Evolutionary conservation across 305 asterid species (phyloP), one percentile per base, ranked within the genome.

Genomic region (Fraxinus angustifolia): DNA sequence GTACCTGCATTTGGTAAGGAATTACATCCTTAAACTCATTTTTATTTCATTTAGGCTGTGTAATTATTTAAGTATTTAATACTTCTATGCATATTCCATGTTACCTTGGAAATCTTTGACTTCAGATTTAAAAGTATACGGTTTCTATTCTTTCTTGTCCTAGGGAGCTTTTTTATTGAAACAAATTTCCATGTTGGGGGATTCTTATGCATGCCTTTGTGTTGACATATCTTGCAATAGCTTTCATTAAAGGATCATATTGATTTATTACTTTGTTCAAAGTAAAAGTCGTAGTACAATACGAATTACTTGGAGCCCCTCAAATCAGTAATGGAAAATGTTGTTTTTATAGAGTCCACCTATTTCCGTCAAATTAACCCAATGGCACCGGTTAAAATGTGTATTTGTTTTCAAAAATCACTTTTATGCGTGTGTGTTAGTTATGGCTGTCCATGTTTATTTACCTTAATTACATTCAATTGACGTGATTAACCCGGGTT

Each of bases 1-100:
- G 70, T 94, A 87, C 89, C 91, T 87, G 83, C 92, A 80, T 65
- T 53, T 90, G 98, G 99, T 96, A 85, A 87, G 91, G 79, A 81
- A 10, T 60, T 23, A 23, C 31, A 60, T 23, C 71, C 33, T 21
- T 17, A 1, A 60, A 21, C 33, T 60, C 71, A 60, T 23, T 60
- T 56, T 58, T 58, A 58, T 58, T 19, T 11, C 70, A 6, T 60
- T 60, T 19, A 8, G 70, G 31, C 28, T 21, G 70, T 21, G 31
- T 21, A 21, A 7, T 60, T 19, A 7, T 8, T 58, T 19, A 58
- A 58, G 31, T 1, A 58, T 60, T 7, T 7, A 58, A 60, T 21
- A 21, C 31, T 19, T 60, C 14, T 60, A 21, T 60, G 14, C 70
- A 2, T 60, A 21, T 21, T 60, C 6, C 11, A 19, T 7, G 68